These are phyloP conservation scores for Vigna radiata DNA, from an alignment of 306 rosid genomes.

Conservation along the genomic window DNA sequence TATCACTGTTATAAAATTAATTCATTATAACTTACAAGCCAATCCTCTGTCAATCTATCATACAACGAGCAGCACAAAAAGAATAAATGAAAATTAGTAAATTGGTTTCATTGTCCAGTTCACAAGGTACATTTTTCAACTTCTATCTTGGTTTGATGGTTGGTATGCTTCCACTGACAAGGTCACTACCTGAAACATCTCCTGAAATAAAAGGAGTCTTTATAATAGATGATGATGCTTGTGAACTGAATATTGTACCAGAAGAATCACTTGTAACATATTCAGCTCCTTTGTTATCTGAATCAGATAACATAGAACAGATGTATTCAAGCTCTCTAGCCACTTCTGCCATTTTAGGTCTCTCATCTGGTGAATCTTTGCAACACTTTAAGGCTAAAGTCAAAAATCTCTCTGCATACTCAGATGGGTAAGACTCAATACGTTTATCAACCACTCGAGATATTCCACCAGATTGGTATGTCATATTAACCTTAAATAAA, in stretches of 20 bases:
- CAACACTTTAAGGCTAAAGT: constrained; percentile 77
- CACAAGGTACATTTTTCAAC: neutral
- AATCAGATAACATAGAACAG: constrained; percentile 26
- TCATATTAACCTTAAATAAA: constrained; percentile 59
- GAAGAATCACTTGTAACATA: constrained; percentile 44
- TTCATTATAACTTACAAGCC: neutral
- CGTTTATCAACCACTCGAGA: constrained; percentile 64
- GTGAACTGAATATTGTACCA: constrained; percentile 50
- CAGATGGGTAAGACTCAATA: constrained; percentile 75
- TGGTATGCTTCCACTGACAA: constrained; percentile 72
- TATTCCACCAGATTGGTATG: constrained; percentile 63
- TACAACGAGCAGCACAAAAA: neutral
- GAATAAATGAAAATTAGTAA: neutral
- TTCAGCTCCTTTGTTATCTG: constrained; percentile 42
- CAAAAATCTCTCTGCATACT: constrained; percentile 62
- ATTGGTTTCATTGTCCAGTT: constrained; percentile 3
- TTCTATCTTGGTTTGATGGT: constrained; percentile 79
- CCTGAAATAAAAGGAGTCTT: constrained; percentile 53
- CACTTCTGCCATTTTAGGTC: constrained; percentile 87
- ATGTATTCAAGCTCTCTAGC: constrained; percentile 80
- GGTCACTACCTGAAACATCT: constrained; percentile 76
- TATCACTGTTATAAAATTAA: too few relatives aligned
- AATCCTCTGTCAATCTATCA: neutral
- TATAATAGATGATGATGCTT: constrained; percentile 66
- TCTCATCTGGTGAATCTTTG: constrained; percentile 69